phyloP scores from a whole-genome alignment of 116 monocot genomes.

The Dioscorea cayenensis region DNA sequence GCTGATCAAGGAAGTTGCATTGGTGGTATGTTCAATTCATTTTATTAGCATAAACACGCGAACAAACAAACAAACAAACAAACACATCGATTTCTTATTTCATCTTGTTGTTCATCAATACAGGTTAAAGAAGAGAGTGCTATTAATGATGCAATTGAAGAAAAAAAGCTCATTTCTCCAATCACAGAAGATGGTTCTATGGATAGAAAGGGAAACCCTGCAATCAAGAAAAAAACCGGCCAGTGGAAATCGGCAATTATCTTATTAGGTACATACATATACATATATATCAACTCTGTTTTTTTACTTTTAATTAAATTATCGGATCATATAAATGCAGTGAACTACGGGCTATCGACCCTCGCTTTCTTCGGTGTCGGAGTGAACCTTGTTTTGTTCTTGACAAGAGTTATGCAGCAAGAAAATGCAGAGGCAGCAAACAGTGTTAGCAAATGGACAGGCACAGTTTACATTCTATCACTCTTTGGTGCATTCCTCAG shows the following conservation, averaged over 20 bases:
- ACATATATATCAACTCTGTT: background rate
- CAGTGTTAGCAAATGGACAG: slow-evolving; percentile 71
- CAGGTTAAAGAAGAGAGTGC: background rate
- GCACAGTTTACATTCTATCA: slow-evolving; percentile 64
- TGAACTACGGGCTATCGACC: slow-evolving; percentile 56
- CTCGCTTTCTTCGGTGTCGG: slow-evolving; percentile 72
- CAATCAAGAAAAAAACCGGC: slow-evolving; percentile 45
- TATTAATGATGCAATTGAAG: background rate
- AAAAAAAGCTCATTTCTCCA: background rate
- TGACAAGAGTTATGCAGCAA: slow-evolving; percentile 54
- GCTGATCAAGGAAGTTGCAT: background rate
- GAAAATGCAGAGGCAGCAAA: slow-evolving; percentile 65
- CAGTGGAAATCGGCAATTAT: slow-evolving; percentile 42
- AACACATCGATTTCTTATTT: background rate
- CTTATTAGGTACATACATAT: slow-evolving; percentile 28
- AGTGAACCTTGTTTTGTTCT: slow-evolving; percentile 62
- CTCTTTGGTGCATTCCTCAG: slow-evolving; percentile 65
- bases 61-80: background rate
- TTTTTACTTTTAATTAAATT: background rate
- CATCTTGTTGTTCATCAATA: background rate
- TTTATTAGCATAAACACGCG: background rate
- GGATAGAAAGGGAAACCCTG: slow-evolving; percentile 44
- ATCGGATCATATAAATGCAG: slow-evolving; percentile 13
- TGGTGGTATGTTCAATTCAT: background rate
- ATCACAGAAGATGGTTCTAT: slow-evolving; percentile 36